Base-by-base conservation (phyloP, 192 early-diverging fungal genomes). In the Umbelopsis ramanniana region DNA sequence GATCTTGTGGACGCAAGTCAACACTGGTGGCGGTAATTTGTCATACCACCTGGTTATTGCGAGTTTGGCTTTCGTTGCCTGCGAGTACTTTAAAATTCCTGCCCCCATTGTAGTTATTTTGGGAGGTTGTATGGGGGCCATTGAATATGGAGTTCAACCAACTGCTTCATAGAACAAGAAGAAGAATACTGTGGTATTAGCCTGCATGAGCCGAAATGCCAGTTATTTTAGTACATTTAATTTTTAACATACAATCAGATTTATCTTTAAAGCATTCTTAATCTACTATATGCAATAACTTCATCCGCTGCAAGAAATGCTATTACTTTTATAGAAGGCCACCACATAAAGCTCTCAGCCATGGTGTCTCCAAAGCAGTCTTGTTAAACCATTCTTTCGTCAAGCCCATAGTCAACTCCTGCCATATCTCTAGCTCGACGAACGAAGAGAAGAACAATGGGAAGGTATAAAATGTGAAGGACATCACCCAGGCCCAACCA, bases 1-100 rank as follows among this genome's bases (percentile, higher is more conserved):
- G 79, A 57, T 92, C 37, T 68, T 92, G n/a, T 85, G 74, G 74
- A 53, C 29, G 0, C 76, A 82, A 33, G 75, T 74, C 2, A 67
- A 75, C 11, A 0, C 24, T n/a, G 48, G 72, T 45, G 79, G 79
- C 19, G 79, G 75, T 8, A 55, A 54, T 50, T 68, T 48, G 15
- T 37, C 57, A 17, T 82, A 78, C 38, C 80, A 82, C 67, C 53
- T 46, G 7, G 76, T 82, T 23, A 75, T 82, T 55, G 80, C 74
- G 6, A 77, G 71, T 22, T 55, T 70, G 7, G 76, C 80, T 1
- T 82, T 78, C 71, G 80, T 78, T 33, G 69, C 74, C 11, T 66
- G 67, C 5, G 76, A 73, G 4, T 82, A 76, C 29, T 45, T 77
- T 17, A 71, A 78, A 23, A 19, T 77, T 14, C 80, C 80, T 10